A percentile compares a stretch with the other conserved stretches of the same genome.
phyloP scores from a whole-genome alignment of 179 eudicot species.

The Spergularia azorica region DNA sequence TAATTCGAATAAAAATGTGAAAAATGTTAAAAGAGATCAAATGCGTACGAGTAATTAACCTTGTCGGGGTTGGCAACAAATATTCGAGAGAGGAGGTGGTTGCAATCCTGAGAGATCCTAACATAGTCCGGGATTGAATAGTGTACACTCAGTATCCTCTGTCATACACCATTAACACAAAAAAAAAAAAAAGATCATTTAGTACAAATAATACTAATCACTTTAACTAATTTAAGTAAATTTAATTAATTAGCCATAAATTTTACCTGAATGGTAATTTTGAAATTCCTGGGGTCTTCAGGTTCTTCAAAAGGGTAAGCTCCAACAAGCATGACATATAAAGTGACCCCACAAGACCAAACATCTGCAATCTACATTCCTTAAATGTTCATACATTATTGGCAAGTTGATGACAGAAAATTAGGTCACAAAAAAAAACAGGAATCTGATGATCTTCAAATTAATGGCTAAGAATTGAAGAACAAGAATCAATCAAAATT shows the following conservation, averaged over 20 bases:
- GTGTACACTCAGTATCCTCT: constrained; percentile 76
- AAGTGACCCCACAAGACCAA: constrained; percentile 97
- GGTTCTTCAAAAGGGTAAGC: constrained; percentile 94
- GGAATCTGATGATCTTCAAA: neutral
- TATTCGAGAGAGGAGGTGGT: constrained; percentile 73
- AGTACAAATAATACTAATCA: neutral
- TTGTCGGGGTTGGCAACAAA: constrained; percentile 81
- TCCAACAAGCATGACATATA: constrained; percentile 90
- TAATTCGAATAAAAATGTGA: neutral
- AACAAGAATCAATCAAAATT: neutral
- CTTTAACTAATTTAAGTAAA: neutral
- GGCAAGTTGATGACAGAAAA: neutral
- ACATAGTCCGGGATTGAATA: constrained; percentile 83
- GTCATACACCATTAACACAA: constrained; percentile 21
- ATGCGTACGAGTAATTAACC: constrained; percentile 32
- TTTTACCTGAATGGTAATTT: constrained; percentile 58
- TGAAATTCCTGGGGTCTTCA: constrained; percentile 77
- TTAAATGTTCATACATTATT: neutral
- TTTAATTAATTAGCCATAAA: constrained; percentile 8
- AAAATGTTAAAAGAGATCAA: neutral
- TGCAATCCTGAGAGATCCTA: constrained; percentile 65
- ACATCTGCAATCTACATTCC: constrained; percentile 81
- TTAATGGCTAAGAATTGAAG: neutral
- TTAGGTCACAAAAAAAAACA: constrained; percentile 14
- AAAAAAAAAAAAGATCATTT: neutral